Conservation (phyloP, 2,329 filamentous ascomycete genomes). For the Epichloe baconii region DNA sequence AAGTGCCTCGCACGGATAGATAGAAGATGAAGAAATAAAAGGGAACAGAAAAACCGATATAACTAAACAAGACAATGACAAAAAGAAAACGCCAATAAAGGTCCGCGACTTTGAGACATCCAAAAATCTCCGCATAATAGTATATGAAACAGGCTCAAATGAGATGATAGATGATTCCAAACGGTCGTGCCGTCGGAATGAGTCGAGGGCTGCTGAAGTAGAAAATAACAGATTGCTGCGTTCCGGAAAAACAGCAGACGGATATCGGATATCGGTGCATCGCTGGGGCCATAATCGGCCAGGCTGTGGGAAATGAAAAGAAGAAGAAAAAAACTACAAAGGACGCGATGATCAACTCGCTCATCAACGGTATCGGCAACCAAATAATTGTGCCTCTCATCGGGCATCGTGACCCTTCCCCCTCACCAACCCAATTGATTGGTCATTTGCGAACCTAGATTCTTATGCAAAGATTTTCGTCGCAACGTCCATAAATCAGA, state of each 20-base stretch:
- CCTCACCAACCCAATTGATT: background rate
- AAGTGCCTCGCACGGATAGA: background rate
- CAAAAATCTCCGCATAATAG: background rate
- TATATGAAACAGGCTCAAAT: background rate
- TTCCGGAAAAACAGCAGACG: background rate
- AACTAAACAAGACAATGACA: background rate
- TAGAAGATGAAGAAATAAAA: background rate
- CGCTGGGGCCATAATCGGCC: background rate
- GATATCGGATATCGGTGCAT: constrained; percentile 3
- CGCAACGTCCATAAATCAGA: background rate
- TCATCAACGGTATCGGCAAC: background rate
- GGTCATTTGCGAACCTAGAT: background rate
- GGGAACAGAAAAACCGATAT: background rate
- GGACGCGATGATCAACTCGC: background rate
- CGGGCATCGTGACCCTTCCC: background rate
- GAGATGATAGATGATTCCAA: background rate
- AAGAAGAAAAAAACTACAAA: background rate
- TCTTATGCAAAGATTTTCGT: background rate
- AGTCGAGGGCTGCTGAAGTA: background rate
- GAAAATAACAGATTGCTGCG: background rate
- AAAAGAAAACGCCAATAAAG: constrained; percentile 1
- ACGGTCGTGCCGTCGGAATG: background rate
- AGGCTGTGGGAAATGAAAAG: background rate
- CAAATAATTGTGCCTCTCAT: background rate
- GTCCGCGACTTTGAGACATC: background rate